Conservation (phyloP, 768 basidiomycete species). For the Suillus decipiens region DNA sequence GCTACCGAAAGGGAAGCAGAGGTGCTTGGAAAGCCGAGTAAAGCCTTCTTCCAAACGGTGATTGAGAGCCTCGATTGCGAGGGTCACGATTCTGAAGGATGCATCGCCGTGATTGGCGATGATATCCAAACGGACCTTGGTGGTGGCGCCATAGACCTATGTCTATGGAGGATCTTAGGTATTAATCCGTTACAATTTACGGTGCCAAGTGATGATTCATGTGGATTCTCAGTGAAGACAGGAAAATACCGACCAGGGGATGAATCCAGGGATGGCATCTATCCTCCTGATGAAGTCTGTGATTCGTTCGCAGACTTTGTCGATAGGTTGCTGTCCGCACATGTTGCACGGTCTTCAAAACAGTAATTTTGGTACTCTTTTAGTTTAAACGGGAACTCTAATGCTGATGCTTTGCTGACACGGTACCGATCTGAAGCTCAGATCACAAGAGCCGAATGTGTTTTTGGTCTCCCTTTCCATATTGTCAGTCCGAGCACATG, state of each 20-base stretch:
- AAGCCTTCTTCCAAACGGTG: slow-evolving; percentile 58
- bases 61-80: slow-evolving; percentile 43
- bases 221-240: slow-evolving; percentile 49
- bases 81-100: slow-evolving; percentile 19
- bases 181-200: slow-evolving; percentile 11
- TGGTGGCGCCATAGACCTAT: slow-evolving; percentile 58
- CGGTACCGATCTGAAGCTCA: slow-evolving; percentile 12
- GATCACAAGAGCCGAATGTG: slow-evolving; percentile 6
- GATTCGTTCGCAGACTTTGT: slow-evolving; percentile 58
- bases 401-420: slow-evolving; percentile 25
- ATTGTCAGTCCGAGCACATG: slow-evolving; percentile 7
- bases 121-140: slow-evolving; percentile 67
- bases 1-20: slow-evolving; percentile 50
- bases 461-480: slow-evolving; percentile 3
- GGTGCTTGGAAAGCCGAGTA: slow-evolving; percentile 66
- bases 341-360: not conserved
- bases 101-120: slow-evolving; percentile 63
- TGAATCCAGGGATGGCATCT: slow-evolving; percentile 41
- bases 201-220: slow-evolving; percentile 7
- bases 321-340: slow-evolving; percentile 29
- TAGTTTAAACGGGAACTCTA: not conserved
- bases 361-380: slow-evolving; percentile 3
- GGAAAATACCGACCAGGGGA: slow-evolving; percentile 70
- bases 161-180: slow-evolving; percentile 67
- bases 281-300: slow-evolving; percentile 53